These are phyloP conservation scores for Cucurbita moschata DNA, from an alignment of 306 rosid genomes.

Conservation along the genomic window DNA sequence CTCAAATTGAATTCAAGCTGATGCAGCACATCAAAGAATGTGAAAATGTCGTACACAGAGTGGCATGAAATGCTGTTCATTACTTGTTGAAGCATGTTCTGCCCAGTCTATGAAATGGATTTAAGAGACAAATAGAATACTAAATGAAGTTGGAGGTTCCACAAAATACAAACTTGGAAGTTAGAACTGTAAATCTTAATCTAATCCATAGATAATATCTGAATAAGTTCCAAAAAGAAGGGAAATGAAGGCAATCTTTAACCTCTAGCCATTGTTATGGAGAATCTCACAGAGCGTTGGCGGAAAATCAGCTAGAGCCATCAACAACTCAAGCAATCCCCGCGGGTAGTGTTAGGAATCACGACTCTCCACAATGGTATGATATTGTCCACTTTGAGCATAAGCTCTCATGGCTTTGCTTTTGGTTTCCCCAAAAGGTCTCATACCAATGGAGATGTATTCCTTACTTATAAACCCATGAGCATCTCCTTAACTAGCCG, in stretches of 20 bases:
- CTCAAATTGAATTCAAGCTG: conserved; percentile 43
- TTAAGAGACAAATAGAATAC: not conserved
- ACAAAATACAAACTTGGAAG: not conserved
- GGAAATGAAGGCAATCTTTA: not conserved
- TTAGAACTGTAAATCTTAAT: not conserved
- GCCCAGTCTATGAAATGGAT: conserved; percentile 25
- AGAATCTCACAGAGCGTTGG: not conserved
- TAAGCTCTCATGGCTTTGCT: no score
- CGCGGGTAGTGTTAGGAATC: not conserved
- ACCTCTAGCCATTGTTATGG: not conserved
- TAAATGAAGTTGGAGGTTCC: conserved; percentile 8
- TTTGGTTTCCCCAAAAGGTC: no score
- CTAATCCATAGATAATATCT: not conserved
- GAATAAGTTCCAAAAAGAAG: not conserved
- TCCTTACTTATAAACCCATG: no score
- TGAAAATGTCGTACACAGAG: conserved; percentile 61
- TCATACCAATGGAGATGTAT: no score
- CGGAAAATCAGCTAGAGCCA: no score
- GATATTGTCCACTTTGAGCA: no score
- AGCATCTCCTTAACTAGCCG: no score
- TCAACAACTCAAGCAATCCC: no score
- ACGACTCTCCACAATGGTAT: no score
- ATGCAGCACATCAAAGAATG: conserved; percentile 62
- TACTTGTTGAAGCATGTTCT: conserved; percentile 27
- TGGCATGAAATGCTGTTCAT: conserved; percentile 57